phyloP scores from a whole-genome alignment of 2,329 filamentous ascomycete genomes.

The Talaromyces piceae region DNA sequence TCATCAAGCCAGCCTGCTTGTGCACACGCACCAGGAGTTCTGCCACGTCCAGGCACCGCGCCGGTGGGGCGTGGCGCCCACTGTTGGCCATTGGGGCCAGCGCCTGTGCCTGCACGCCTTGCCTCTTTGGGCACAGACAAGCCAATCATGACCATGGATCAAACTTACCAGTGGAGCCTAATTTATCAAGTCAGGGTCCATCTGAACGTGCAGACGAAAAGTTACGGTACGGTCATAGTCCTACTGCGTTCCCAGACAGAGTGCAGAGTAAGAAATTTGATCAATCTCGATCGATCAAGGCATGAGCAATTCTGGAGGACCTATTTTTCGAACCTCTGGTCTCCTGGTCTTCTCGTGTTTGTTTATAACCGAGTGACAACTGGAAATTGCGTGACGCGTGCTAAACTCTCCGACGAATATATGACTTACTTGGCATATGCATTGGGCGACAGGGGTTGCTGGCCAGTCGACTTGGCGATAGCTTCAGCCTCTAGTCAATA shows the following conservation, averaged over 20 bases:
- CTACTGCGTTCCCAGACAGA: no score
- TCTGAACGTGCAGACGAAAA: background rate
- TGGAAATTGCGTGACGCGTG: no score
- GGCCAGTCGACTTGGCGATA: background rate
- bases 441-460: background rate
- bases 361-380: no score
- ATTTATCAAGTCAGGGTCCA: background rate
- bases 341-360: no score
- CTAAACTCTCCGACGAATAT: background rate
- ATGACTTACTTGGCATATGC: no score
- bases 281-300: no score
- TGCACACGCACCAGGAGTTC: background rate
- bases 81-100: background rate
- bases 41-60: conserved; percentile 9
- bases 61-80: conserved; percentile 6
- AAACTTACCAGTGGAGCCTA: background rate
- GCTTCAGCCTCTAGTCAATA: background rate
- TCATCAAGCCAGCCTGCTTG: background rate
- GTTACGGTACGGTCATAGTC: no score
- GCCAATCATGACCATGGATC: background rate
- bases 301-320: no score
- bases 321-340: no score
- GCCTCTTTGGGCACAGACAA: background rate
- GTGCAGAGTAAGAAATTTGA: no score
- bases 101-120: conserved; percentile 5